These are phyloP conservation scores for Fonsecaea pedrosoi DNA, from an alignment of 2,329 filamentous ascomycete species.

Conservation along the genomic window DNA sequence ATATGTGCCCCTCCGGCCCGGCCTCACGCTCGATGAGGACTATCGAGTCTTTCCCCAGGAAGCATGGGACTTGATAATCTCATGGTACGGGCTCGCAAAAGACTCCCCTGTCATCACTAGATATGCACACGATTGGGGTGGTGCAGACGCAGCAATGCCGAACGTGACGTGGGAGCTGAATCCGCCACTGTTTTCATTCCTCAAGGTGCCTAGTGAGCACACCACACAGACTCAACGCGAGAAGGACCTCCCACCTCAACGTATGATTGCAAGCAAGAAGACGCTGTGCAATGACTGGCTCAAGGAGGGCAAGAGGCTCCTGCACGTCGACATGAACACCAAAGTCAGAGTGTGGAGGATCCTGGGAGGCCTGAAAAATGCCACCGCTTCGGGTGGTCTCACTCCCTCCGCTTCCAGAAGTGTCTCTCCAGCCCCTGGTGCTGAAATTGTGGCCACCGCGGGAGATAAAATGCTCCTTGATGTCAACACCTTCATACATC, in stretches of 20 bases:
- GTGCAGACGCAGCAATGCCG: slow-evolving; percentile 59
- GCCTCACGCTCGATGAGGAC: slow-evolving; percentile 67
- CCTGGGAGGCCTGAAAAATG: slow-evolving; percentile 49
- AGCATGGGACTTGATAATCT: slow-evolving; percentile 80
- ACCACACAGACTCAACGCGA: slow-evolving; percentile 68
- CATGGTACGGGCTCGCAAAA: slow-evolving; percentile 79
- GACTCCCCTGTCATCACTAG: slow-evolving; percentile 76
- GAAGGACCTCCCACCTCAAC: slow-evolving; percentile 66
- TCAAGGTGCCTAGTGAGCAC: slow-evolving; percentile 73
- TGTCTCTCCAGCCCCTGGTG: slow-evolving; percentile 53
- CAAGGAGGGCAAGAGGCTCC: slow-evolving; percentile 71
- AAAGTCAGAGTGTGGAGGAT: slow-evolving; percentile 82
- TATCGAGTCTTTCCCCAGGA: slow-evolving; percentile 78
- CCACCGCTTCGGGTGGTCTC: slow-evolving; percentile 51
- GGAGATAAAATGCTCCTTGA: slow-evolving; percentile 65
- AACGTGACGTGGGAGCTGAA: slow-evolving; percentile 84
- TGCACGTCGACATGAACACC: slow-evolving; percentile 70
- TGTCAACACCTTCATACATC: slow-evolving; percentile 65
- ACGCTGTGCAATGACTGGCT: slow-evolving; percentile 77
- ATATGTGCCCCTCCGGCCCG: slow-evolving; percentile 77
- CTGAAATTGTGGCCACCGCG: slow-evolving; percentile 50
- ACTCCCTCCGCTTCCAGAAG: slow-evolving; percentile 54
- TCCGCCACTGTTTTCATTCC: slow-evolving; percentile 82
- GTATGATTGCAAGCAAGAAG: slow-evolving; percentile 73
- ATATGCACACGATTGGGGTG: slow-evolving; percentile 74